phyloP scores from a whole-genome alignment of 2,329 filamentous ascomycete genomes.

The Pseudopithomyces chartarum region DNA sequence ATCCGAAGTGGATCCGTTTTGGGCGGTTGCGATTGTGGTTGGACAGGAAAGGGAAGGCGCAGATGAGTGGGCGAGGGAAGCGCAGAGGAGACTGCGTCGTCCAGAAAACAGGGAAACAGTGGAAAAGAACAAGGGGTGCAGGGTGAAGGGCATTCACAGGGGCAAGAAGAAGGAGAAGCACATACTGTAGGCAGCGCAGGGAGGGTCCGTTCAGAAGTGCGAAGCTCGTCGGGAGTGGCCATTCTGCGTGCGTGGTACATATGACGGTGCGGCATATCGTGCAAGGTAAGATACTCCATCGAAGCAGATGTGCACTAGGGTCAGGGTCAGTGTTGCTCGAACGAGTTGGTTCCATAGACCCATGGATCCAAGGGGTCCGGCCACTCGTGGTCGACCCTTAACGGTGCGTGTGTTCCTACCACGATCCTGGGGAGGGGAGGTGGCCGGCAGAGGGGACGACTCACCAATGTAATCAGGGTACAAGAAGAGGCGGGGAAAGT shows the following conservation, averaged over 20 bases:
- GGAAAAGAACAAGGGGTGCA: not conserved
- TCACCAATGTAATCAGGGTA: constrained; percentile 7
- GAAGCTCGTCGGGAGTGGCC: constrained; percentile 23
- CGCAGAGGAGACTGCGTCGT: not conserved
- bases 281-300: constrained; percentile 47
- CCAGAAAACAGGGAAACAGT: not conserved
- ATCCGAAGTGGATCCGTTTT: not conserved
- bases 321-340: constrained; percentile 3
- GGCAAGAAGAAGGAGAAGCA: constrained; percentile 11
- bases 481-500: not conserved
- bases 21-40: not conserved
- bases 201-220: constrained; percentile 22
- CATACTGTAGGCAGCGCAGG: constrained; percentile 37
- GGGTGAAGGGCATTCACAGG: not conserved
- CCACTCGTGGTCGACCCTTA: not conserved
- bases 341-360: not conserved
- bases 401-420: not conserved
- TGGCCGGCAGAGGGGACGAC: not conserved
- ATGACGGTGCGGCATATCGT: constrained; percentile 44
- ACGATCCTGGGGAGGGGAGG: constrained; percentile 5
- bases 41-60: not conserved
- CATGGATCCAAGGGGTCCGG: not conserved
- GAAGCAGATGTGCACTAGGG: not conserved
- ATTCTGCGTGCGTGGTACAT: constrained; percentile 36
- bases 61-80: not conserved